phyloP scores from a whole-genome alignment of 352 stramenopile species.

The Thraustochytrium striatum region DNA sequence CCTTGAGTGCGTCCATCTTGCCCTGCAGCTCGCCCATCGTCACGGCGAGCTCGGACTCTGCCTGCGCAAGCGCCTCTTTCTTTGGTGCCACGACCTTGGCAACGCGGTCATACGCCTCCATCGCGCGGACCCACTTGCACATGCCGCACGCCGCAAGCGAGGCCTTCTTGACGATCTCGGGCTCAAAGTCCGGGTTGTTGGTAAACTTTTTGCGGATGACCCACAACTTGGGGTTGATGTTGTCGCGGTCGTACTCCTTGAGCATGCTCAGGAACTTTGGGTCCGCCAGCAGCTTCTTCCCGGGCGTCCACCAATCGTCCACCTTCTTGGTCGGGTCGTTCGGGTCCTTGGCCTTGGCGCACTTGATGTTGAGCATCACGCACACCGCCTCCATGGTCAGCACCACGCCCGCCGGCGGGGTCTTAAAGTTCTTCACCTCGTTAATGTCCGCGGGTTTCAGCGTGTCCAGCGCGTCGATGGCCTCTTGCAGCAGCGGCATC shows the following conservation, averaged over 20 bases:
- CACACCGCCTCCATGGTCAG: constrained; percentile 89
- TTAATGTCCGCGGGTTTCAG: constrained; percentile 88
- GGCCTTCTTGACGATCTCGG: constrained; percentile 87
- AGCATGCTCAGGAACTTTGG: constrained; percentile 85
- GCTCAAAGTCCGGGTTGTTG: constrained; percentile 84
- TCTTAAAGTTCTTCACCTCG: constrained; percentile 93
- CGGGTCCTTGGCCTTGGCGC: constrained; percentile 80
- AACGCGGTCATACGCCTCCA: constrained; percentile 91
- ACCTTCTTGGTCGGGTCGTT: constrained; percentile 86
- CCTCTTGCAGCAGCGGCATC: constrained; percentile 82
- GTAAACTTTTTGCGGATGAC: constrained; percentile 74
- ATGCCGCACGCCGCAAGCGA: constrained; percentile 83
- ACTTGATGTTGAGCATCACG: constrained; percentile 87
- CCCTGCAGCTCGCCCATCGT: constrained; percentile 75
- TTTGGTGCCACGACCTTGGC: constrained; percentile 87
- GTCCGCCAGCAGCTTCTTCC: constrained; percentile 82
- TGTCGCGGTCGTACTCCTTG: constrained; percentile 91
- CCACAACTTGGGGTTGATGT: constrained; percentile 78
- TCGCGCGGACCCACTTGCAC: constrained; percentile 90
- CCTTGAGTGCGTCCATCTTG: constrained; percentile 81
- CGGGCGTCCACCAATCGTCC: constrained; percentile 88
- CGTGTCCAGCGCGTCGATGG: constrained; percentile 81
- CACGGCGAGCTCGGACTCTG: constrained; percentile 73
- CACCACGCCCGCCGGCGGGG: constrained; percentile 84
- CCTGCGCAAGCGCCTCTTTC: constrained; percentile 74